Evolutionary conservation across 2,329 filamentous ascomycete genomes (phyloP), one percentile per base, ranked within the genome.

Genomic region (Arthroderma sp.): DNA sequence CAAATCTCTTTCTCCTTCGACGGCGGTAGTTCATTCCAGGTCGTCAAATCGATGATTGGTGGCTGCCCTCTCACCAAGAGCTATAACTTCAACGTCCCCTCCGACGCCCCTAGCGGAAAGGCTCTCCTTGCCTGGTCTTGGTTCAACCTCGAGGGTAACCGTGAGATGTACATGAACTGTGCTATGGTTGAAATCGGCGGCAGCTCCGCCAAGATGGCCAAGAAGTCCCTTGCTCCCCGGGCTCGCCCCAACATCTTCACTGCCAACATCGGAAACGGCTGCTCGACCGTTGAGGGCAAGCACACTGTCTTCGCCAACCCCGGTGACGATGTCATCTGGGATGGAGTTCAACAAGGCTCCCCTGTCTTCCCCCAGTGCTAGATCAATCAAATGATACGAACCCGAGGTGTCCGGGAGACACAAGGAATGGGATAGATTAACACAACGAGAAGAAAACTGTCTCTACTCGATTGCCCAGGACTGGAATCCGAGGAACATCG

Each of bases 1-100:
- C 85, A 91, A 65, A 69, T 85, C 39, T 77, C 80, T 3, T 68
- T 89, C 28, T 84, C 80, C 30, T 86, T 82, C 63, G 82, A 89
- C 66, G 69, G 75, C 50, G 83, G 82, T 38, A 64, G 69, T 46
- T 77, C 75, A 22, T 89, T 83, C 68, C 78, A 73, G 49, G 85
- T 86, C 36, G 73, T 81, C 52, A 70, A 79, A 55, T 76, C 73
- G 4, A 77, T 78, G 42, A 69, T 77, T 8, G 75, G 75, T n/a
- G 71, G 68, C 9, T 79, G 74, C 53, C 68, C 73, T 1, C 51
- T 71, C 6, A 51, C 66, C 9, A 66, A 69, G 37, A 71, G 64
- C 45, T 84, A 80, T 62, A 63, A 72, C 52, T 88, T 88, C 62
- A 75, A 68, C 29, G 65, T 88, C 30, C 83, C 83, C 6, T 61